Conservation (phyloP, 331 rosid species). For the Rosa hybrid region DNA sequence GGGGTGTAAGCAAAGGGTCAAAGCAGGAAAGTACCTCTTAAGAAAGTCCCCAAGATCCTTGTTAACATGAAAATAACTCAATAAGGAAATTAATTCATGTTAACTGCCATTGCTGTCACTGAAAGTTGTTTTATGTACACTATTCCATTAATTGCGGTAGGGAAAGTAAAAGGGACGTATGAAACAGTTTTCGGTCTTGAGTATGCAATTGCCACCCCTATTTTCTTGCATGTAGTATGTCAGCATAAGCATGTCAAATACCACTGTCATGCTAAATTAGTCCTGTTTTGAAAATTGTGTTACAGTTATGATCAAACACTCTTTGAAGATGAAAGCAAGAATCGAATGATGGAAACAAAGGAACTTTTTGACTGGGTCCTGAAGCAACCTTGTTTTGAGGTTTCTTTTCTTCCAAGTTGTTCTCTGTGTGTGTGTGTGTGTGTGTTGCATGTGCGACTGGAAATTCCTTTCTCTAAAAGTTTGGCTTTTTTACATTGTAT, state of each 20-base stretch:
- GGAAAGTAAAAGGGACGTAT: not conserved
- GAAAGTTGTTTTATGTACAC: not conserved
- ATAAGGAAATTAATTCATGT: not conserved
- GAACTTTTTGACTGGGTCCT: constrained; percentile 98
- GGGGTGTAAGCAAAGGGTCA: not conserved
- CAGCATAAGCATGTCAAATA: not conserved
- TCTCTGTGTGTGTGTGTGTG: not conserved
- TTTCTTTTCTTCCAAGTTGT: constrained; percentile 28
- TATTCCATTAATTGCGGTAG: not conserved
- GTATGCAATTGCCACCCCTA: not conserved
- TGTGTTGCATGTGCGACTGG: not conserved
- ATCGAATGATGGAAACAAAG: constrained; percentile 95
- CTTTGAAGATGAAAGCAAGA: constrained; percentile 91
- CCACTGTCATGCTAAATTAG: constrained; percentile 23
- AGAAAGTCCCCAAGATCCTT: not conserved
- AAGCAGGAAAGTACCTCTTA: not conserved
- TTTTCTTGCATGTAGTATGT: not conserved
- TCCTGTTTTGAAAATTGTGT: constrained; percentile 25
- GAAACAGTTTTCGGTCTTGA: not conserved
- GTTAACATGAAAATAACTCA: not conserved
- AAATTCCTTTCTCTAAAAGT: not conserved
- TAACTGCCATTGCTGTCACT: not conserved
- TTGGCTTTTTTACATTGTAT: not conserved
- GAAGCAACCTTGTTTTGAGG: constrained; percentile 98
- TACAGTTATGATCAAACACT: constrained; percentile 98